These are phyloP conservation scores for Pseudogymnoascus sp. DNA, from an alignment of 2,329 filamentous ascomycete genomes.

Conservation along the genomic window DNA sequence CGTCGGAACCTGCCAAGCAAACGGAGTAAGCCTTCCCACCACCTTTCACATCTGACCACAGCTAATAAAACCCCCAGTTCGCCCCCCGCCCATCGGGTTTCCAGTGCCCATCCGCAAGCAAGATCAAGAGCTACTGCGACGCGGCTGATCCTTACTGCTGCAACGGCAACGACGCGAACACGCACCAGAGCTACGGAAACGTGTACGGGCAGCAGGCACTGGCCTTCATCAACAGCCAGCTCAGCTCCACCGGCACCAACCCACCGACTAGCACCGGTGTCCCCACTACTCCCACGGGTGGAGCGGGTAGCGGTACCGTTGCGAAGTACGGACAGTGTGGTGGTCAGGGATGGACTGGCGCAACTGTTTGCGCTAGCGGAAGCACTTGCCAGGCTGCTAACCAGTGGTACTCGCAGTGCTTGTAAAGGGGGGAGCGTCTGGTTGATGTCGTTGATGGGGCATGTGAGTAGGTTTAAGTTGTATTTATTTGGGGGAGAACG, in stretches of 20 bases:
- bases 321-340: constrained; percentile 23
- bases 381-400: constrained; percentile 18
- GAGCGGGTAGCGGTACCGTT: constrained; percentile 8
- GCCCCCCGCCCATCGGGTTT: constrained; percentile 47
- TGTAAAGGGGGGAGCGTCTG: constrained; percentile 6
- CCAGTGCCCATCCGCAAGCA: constrained; percentile 42
- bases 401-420: constrained; percentile 18
- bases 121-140: constrained; percentile 55
- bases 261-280: background rate
- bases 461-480: background rate
- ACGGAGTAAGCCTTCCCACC: constrained; percentile 42
- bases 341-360: constrained; percentile 17
- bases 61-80: constrained; percentile 35
- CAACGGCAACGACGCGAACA: constrained; percentile 45
- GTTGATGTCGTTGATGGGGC: background rate
- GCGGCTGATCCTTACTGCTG: constrained; percentile 54
- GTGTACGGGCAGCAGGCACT: constrained; percentile 50
- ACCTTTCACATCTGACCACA: background rate
- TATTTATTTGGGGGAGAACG: constrained; percentile 5
- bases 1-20: constrained; percentile 50
- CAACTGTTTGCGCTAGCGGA: constrained; percentile 13
- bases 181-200: constrained; percentile 50
- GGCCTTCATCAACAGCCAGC: constrained; percentile 46
- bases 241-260: constrained; percentile 26
- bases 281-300: background rate